Evolutionary conservation across 345 rosid species (phyloP), one percentile per base, ranked within the genome.

Genomic region (Theobroma cacao): DNA sequence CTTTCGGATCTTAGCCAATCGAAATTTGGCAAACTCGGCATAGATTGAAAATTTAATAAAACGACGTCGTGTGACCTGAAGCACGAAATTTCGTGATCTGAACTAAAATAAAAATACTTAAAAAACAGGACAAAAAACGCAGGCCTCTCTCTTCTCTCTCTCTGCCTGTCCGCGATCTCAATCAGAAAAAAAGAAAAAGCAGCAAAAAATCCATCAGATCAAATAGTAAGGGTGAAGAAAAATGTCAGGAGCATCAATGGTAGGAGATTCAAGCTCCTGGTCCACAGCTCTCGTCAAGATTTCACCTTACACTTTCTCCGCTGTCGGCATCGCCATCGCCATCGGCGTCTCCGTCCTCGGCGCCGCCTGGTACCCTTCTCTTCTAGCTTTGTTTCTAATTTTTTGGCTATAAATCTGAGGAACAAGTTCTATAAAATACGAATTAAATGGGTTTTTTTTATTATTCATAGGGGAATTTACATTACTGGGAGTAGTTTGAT

Each of bases 301-400:
- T 81, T 96, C 99, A 9, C 99, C 99, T 3, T 96, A 96, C 74
- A 96, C 98, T 68, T 96, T 87, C 89, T 87, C 98, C 18, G 99
- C 99, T 74, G 18, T 96, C 84, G 99, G 99, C 48, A 96, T 96
- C 86, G 98, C 97, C 80, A 68, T 96, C 72, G 77, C 99, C 58
- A 96, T 96, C 83, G 99, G 99, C 80, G 95, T 96, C 63, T 96
- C 98, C 13, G 98, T 96, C 81, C 99, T 96, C 84, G 99, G 98
- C 78, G 98, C 99, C 73, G 99, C 98, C 80, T 96, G 99, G 99
- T 96, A 91, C 22, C 60, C 28, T 12, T 43, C 17, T 17, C 31
- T 47, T 45, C 6, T 2, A 0, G 14, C 9, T 26, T 33, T 9
- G 41, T 18, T 62, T 43, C 26, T 12, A 33, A 34, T 4, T 62